Conservation (phyloP, 345 rosid genomes). For the Populus deltoides region DNA sequence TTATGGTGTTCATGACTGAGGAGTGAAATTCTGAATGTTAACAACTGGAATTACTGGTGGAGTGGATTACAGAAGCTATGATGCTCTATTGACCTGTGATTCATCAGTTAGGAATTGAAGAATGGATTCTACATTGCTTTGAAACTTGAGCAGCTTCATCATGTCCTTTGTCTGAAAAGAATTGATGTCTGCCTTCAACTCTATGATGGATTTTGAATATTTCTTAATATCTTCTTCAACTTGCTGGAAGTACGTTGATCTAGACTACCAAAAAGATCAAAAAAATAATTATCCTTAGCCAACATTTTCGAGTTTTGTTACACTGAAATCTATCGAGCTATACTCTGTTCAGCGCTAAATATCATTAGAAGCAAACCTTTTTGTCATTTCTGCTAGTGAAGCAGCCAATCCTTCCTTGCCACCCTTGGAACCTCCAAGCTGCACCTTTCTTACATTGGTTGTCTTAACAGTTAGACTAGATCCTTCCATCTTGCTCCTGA, state of each 20-base stretch:
- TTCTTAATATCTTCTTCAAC: conserved; percentile 9
- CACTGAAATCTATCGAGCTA: too few relatives aligned
- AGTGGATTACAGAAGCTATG: not conserved
- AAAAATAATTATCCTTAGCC: not conserved
- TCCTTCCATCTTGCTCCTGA: conserved; percentile 16
- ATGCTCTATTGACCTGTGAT: conserved; percentile 11
- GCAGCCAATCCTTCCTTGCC: conserved; percentile 20
- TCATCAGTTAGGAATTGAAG: conserved; percentile 11
- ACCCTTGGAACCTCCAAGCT: conserved; percentile 10
- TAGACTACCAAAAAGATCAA: not conserved
- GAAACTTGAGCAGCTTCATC: conserved; percentile 16
- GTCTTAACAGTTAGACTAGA: not conserved
- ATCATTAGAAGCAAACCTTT: conserved; percentile 6
- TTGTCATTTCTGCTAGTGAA: conserved; percentile 14
- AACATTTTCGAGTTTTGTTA: not conserved
- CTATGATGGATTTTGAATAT: conserved; percentile 9
- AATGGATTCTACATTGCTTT: conserved; percentile 4
- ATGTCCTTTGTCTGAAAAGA: conserved; percentile 18
- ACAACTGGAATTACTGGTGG: not conserved
- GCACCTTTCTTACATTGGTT: not conserved
- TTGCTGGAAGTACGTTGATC: conserved; percentile 18
- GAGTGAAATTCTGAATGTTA: not conserved
- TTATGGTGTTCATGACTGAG: not conserved
- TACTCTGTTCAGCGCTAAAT: not conserved
- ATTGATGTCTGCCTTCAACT: conserved; percentile 7